Conservation (phyloP, 225 moss, liverwort and hornwort genomes). For the Lunularia cruciata region DNA sequence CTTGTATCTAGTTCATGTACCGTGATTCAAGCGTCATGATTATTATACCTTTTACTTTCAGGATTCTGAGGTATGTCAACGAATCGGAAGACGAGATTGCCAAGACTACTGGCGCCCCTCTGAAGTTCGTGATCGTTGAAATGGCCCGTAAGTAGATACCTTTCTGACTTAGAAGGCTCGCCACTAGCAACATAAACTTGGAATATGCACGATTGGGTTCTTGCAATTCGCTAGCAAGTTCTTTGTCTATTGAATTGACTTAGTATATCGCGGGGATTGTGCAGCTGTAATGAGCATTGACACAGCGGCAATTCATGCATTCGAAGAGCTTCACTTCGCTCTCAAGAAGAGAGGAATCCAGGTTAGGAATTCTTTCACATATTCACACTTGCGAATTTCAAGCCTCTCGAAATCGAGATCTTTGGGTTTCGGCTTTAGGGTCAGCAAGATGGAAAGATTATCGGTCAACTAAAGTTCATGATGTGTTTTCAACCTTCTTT, state of each 20-base stretch:
- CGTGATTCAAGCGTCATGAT: background rate
- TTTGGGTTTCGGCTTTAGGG: no score
- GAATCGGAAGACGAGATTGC: conserved; percentile 22
- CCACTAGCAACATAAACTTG: background rate
- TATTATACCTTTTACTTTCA: background rate
- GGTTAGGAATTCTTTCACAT: conserved; percentile 39
- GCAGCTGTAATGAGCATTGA: conserved; percentile 66
- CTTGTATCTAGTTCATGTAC: background rate
- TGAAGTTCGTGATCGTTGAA: conserved; percentile 57
- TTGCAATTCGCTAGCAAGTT: background rate
- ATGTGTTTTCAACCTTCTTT: no score
- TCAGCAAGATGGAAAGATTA: no score
- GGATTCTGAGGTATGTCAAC: conserved; percentile 41
- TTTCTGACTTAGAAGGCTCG: background rate
- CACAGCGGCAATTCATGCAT: conserved; percentile 51
- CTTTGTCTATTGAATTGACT: background rate
- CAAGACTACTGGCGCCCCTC: conserved; percentile 3
- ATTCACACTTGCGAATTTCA: no score
- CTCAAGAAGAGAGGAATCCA: conserved; percentile 52
- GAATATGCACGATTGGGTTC: background rate
- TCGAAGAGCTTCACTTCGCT: conserved; percentile 49
- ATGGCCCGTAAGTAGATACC: conserved; percentile 29
- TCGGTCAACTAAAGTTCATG: no score
- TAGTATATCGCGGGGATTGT: background rate
- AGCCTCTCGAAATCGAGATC: no score